Base-by-base conservation (phyloP, 129 eudicot genomes). In the Heracleum sosnowskyi region DNA sequence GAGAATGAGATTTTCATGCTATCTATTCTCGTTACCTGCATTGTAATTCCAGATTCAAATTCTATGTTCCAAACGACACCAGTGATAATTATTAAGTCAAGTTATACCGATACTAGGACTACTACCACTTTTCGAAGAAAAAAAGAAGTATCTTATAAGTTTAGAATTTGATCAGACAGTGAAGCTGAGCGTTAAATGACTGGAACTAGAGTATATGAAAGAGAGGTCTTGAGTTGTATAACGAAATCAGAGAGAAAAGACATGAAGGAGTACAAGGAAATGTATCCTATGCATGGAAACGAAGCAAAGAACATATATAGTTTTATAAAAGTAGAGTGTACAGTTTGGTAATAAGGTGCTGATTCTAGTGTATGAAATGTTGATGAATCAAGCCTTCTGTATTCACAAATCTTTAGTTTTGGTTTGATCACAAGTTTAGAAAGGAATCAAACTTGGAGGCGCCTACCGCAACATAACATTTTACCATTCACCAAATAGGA, bases 371-470 rank as follows among this genome's bases (percentile, higher is more conserved):
- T 13, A 31, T 31, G 39, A 28, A 28, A 66, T 66, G 10, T 15
- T 28, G 35, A 66, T 66, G 22, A 12, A 66, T 31, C 7, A 28
- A 13, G 39, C 17, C 39, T 4, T 10, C 22, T 17, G 24, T 49
- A 49, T 7, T 49, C 57, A 20, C 57, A 49, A 49, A 17, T 4
- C 0, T 33, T 3, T 29, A 2, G n/a, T 75, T 75, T 75, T 7
- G n/a, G 11, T 11, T 31, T 29, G 37, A 47, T 45, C 11, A 51
- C 22, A 13, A 24, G n/a, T 22, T 34, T 57, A 29, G 66, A 44
- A 40, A 46, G 29, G 75, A 66, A 78, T 83, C 77, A 81, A 71
- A 75, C 51, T 69, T 76, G 24, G 81, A 86, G 81, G 85, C 74
- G 81, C 81, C 84, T 69, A 71, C 77, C 77, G 34, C 18, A 31